Percentiles rank a stretch among this genome's conserved stretches.
phyloP scores from a whole-genome alignment of 2,329 filamentous ascomycete genomes.

The Trichothecium sympodiale region DNA sequence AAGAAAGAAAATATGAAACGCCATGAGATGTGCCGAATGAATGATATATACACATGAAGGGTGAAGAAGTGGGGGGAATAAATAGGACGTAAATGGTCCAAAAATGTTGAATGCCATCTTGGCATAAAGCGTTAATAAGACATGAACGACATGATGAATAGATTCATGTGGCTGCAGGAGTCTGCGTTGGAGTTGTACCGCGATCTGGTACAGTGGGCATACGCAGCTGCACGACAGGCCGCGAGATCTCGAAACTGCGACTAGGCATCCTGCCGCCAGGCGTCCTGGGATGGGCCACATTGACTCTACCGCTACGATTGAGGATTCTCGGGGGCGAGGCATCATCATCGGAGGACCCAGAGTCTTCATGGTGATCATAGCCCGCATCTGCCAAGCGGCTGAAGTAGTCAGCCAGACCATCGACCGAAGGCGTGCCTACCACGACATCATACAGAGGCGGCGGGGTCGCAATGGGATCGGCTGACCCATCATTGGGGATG shows the following conservation, averaged over 20 bases:
- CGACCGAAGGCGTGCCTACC: slow-evolving; percentile 55
- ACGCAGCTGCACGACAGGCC: slow-evolving; percentile 13
- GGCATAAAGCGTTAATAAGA: no score
- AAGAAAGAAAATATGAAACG: no score
- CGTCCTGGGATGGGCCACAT: slow-evolving; percentile 45
- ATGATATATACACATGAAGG: no score
- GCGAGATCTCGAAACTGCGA: slow-evolving; percentile 43
- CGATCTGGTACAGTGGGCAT: slow-evolving; percentile 1
- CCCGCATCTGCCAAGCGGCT: slow-evolving; percentile 66
- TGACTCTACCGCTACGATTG: slow-evolving; percentile 42
- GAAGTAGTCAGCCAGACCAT: slow-evolving; percentile 80
- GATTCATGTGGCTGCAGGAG: no score
- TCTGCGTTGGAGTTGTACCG: no score
- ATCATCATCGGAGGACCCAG: slow-evolving; percentile 31
- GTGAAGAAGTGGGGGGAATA: no score
- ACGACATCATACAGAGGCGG: slow-evolving; percentile 78
- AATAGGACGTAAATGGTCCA: no score
- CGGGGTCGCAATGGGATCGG: slow-evolving; percentile 50
- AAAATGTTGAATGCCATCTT: no score
- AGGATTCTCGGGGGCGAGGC: slow-evolving; percentile 32
- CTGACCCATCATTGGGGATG: neutral
- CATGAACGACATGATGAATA: no score
- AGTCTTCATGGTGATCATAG: slow-evolving; percentile 24
- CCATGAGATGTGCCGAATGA: no score
- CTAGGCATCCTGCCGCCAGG: slow-evolving; percentile 43